Conservation (phyloP, 305 asterid genomes). For the Fraxinus paxiana region DNA sequence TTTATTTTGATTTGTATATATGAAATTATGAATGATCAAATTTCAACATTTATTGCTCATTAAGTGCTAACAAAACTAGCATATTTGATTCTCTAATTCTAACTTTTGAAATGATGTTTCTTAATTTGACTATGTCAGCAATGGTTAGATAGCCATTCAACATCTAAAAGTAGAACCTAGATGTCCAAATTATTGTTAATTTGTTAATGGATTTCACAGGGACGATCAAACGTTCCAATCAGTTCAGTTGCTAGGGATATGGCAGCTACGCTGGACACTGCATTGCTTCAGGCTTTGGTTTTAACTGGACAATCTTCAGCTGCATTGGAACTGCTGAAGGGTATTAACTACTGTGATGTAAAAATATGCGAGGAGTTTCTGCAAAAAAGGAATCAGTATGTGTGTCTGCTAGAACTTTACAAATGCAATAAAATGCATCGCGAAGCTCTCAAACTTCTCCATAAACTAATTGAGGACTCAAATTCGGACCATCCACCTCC, state of each 20-base stretch:
- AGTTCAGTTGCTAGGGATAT: constrained; percentile 91
- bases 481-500: constrained; percentile 71
- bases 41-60: constrained; percentile 8
- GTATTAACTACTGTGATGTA: constrained; percentile 75
- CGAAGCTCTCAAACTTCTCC: constrained; percentile 83
- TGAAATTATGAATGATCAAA: constrained; percentile 8
- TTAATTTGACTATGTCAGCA: background rate
- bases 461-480: constrained; percentile 81
- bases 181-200: constrained; percentile 16
- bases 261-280: constrained; percentile 92
- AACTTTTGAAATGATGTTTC: constrained; percentile 7
- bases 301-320: constrained; percentile 87
- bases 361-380: constrained; percentile 84
- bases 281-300: constrained; percentile 77
- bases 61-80: background rate
- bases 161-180: constrained; percentile 13
- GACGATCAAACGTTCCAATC: constrained; percentile 52
- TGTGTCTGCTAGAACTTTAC: constrained; percentile 77
- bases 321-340: constrained; percentile 78
- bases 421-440: constrained; percentile 79
- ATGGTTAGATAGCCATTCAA: background rate
- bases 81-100: background rate
- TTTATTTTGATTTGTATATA: constrained; percentile 7
- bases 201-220: constrained; percentile 41
- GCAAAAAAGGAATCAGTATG: constrained; percentile 65